A percentile compares a stretch with the other conserved stretches of the same genome.
Evolutionary conservation across 2,329 filamentous ascomycete species (phyloP).

Genomic region (Nemania diffusa): DNA sequence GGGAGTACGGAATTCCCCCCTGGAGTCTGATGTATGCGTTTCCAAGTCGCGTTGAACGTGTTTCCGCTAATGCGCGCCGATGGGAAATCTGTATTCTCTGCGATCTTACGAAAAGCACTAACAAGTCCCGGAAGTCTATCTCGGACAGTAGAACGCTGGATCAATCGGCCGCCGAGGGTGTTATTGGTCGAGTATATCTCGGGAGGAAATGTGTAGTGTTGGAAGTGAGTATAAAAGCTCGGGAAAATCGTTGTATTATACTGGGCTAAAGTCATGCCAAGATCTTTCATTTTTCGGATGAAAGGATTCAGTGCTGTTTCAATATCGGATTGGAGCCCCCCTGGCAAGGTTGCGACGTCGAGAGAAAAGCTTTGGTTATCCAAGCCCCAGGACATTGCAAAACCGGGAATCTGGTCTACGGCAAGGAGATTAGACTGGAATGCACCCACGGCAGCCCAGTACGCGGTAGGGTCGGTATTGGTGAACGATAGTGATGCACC

Average conservation of each 20-base stretch:
- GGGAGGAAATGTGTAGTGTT: slow-evolving; percentile 4
- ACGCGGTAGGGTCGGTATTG: not conserved
- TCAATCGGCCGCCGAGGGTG: slow-evolving; percentile 8
- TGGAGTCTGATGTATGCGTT: not conserved
- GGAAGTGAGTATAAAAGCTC: slow-evolving; percentile 8
- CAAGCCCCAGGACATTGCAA: slow-evolving; percentile 8
- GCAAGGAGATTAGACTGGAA: slow-evolving; percentile 3
- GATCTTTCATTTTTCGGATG: not conserved
- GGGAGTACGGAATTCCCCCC: slow-evolving; percentile 49
- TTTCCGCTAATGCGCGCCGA: slow-evolving; percentile 1
- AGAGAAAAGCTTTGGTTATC: not conserved
- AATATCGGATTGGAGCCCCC: not conserved
- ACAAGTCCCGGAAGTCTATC: slow-evolving; percentile 6
- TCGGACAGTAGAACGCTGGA: not conserved
- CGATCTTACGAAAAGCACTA: slow-evolving; percentile 1
- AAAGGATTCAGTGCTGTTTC: not conserved
- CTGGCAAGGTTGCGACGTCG: not conserved
- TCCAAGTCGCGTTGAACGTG: slow-evolving; percentile 3
- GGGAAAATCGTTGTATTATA: not conserved
- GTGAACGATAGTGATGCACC: slow-evolving; percentile 44
- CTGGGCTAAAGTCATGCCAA: not conserved
- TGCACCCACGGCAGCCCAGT: slow-evolving; percentile 50
- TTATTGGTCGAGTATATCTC: slow-evolving; percentile 6
- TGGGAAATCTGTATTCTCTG: not conserved
- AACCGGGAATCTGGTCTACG: not conserved